Evolutionary conservation across 306 rosid genomes (phyloP), one percentile per base, ranked within the genome.

Genomic region (Myrica gale): DNA sequence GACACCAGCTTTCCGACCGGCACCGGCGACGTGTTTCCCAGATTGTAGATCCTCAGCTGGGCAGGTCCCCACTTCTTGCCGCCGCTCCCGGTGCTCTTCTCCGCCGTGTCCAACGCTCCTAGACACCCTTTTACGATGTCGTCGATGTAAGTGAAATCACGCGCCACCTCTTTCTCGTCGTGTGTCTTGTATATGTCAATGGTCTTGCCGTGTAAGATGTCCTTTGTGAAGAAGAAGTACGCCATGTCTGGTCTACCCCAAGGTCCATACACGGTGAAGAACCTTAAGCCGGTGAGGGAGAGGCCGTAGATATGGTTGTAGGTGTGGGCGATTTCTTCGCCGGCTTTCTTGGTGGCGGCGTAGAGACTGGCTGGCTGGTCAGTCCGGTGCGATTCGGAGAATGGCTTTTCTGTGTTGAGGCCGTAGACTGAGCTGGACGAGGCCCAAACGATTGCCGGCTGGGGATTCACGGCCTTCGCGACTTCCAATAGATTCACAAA

Each of bases 201-300:
- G 57, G 80, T 50, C 45, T 84, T 87, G 9, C 90, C 90, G 0
- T 84, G 88, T 26, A 87, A 77, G 5, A 87, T 87, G 67, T 84
- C 90, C 23, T 82, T 84, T 0, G 90, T 84, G 84, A 87, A 87
- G 74, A 87, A 87, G 82, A 82, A 87, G 65, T 85, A 87, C 2
- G 91, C 91, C 91, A 87, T 87, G 85, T 87, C 89, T 9, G 89
- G 91, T 48, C 89, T 21, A 0, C 91, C 89, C 89, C 91, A 87
- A 0, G 91, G 89, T 0, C 89, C 91, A 68, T 87, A 87, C 0
- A 87, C 91, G 1, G 91, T 87, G 87, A 87, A 87, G 85, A 87
- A 87, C 42, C 91, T 62, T 20, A 87, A 63, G 1, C 85, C 91
- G 48, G 87, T 87, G 53, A 87, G 82, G 57, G 91, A 76, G 0